Evolutionary conservation across 768 basidiomycete species (phyloP).

Genomic region (Leccinum pellstonianum): DNA sequence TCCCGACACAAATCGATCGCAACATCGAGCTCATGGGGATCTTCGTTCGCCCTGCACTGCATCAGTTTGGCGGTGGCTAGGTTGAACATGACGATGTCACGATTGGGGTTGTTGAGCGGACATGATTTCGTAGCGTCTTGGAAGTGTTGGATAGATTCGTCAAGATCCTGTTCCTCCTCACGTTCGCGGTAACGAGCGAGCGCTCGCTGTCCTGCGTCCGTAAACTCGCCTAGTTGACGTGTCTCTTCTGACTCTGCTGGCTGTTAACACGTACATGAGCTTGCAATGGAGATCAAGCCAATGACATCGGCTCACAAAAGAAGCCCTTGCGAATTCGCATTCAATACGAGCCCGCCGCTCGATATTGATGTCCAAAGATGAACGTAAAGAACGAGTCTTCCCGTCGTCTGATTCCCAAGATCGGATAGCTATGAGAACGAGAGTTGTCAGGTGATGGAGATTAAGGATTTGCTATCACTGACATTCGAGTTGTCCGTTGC

Average conservation of each 20-base stretch:
- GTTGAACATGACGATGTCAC: conserved; percentile 8
- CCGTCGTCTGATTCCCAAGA: background rate
- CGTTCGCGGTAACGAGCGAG: background rate
- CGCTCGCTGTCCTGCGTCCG: background rate
- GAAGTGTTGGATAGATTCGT: conserved; percentile 18
- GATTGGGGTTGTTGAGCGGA: conserved; percentile 15
- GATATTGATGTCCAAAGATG: background rate
- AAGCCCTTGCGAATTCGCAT: background rate
- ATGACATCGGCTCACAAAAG: background rate
- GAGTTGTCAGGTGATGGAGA: background rate
- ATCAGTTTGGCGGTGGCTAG: conserved; percentile 2
- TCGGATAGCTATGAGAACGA: background rate
- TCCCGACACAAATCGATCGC: background rate
- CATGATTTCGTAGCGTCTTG: conserved; percentile 7
- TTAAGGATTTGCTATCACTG: background rate
- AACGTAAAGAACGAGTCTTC: background rate
- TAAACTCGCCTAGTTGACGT: background rate
- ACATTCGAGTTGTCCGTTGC: background rate
- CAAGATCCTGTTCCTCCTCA: conserved; percentile 4
- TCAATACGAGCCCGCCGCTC: background rate
- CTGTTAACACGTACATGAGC: background rate
- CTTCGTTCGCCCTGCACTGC: background rate
- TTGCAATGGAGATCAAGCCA: no score
- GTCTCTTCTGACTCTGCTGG: background rate
- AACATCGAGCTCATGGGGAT: background rate